These are phyloP conservation scores for Pythium dissimile DNA, from an alignment of 352 stramenopile genomes.

Conservation along the genomic window DNA sequence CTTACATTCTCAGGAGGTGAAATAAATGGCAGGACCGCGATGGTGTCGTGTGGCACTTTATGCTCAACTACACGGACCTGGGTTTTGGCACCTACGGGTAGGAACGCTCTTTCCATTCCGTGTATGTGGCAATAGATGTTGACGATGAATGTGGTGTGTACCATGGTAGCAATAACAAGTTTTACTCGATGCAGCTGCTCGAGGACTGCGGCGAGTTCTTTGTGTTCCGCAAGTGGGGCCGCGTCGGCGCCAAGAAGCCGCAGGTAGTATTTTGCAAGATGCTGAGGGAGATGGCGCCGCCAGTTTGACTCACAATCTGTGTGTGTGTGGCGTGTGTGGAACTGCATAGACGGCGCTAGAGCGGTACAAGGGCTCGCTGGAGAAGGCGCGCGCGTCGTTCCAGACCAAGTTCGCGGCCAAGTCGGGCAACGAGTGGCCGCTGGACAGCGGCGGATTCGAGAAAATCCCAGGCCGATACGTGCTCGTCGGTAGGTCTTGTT, in stretches of 20 bases:
- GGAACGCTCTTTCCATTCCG: too few species aligned
- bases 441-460: slow-evolving; percentile 34
- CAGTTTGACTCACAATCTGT: not conserved
- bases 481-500: slow-evolving; percentile 45
- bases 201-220: slow-evolving; percentile 36
- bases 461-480: slow-evolving; percentile 55
- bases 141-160: not conserved
- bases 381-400: slow-evolving; percentile 52
- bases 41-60: slow-evolving; percentile 58
- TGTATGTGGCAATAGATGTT: too few species aligned
- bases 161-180: slow-evolving; percentile 65
- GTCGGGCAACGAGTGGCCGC: slow-evolving; percentile 62
- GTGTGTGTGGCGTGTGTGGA: too few species aligned
- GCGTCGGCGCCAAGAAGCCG: slow-evolving; percentile 60
- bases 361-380: slow-evolving; percentile 32
- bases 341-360: slow-evolving; percentile 13
- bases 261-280: too few species aligned
- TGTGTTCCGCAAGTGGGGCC: slow-evolving; percentile 70
- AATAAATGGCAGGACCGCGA: slow-evolving; percentile 32
- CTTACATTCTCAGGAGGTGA: not conserved
- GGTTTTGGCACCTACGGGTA: slow-evolving; percentile 51
- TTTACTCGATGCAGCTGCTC: slow-evolving; percentile 72
- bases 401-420: slow-evolving; percentile 63
- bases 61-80: slow-evolving; percentile 68
- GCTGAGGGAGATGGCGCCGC: too few species aligned